Evolutionary conservation across 208 protist species (phyloP).

Genomic region (Phytomonas francai): DNA sequence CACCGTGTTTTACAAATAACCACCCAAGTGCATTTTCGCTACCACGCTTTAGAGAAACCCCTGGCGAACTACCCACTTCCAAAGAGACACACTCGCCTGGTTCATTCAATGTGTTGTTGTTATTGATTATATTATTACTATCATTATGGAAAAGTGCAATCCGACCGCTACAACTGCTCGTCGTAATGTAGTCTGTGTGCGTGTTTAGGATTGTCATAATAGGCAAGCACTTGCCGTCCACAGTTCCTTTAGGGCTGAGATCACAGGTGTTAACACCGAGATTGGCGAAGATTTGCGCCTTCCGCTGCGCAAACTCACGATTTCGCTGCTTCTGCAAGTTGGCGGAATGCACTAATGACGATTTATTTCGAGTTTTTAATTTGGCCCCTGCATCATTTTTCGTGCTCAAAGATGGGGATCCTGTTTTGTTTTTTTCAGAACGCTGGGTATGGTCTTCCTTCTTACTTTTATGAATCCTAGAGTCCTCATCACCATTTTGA

Average conservation of each 20-base stretch:
- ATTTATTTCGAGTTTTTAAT: background rate
- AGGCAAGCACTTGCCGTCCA: constrained; percentile 68
- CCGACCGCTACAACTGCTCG: constrained; percentile 84
- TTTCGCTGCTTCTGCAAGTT: constrained; percentile 39
- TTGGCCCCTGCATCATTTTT: background rate
- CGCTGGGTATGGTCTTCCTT: background rate
- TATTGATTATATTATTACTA: constrained; percentile 2
- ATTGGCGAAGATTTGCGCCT: constrained; percentile 50
- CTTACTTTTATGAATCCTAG: background rate
- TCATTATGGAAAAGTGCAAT: constrained; percentile 82
- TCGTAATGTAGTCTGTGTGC: constrained; percentile 74
- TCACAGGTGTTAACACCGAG: constrained; percentile 62
- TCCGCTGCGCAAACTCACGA: constrained; percentile 65
- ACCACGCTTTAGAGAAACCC: constrained; percentile 44
- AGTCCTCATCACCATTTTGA: background rate
- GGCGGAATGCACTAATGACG: background rate
- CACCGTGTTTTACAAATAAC: constrained; percentile 76
- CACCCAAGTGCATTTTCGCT: constrained; percentile 62
- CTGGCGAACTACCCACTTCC: background rate
- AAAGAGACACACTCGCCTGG: constrained; percentile 1
- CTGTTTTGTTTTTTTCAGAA: background rate
- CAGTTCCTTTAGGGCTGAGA: constrained; percentile 59
- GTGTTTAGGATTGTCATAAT: constrained; percentile 71
- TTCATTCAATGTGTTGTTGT: background rate
- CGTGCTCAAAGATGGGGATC: background rate